Conservation (phyloP, 345 rosid genomes). For the Linum trigynum region DNA sequence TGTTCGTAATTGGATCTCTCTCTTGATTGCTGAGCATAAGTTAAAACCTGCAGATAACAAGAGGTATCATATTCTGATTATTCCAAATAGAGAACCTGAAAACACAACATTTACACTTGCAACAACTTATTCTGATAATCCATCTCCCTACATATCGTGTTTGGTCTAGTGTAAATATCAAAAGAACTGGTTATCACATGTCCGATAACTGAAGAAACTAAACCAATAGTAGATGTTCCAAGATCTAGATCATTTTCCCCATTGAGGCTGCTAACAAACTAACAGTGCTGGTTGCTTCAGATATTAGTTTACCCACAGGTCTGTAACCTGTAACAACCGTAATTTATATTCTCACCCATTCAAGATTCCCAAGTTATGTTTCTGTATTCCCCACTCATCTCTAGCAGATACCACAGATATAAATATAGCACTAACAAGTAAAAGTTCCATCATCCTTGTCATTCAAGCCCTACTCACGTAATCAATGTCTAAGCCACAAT, state of each 20-base stretch:
- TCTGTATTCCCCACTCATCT: neutral
- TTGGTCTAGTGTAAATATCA: no score
- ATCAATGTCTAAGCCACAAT: neutral
- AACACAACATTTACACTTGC: neutral
- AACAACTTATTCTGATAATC: no score
- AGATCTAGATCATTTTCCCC: neutral
- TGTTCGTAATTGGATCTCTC: conserved; percentile 74
- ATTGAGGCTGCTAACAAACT: no score
- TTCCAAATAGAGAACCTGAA: neutral
- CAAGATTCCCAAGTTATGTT: neutral
- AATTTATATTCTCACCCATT: neutral
- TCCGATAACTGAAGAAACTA: neutral
- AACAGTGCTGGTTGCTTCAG: no score
- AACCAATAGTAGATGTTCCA: neutral
- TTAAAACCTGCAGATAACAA: conserved; percentile 36
- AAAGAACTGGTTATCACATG: no score
- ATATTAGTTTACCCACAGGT: neutral
- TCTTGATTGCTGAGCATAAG: conserved; percentile 74
- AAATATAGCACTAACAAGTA: neutral
- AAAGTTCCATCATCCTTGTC: neutral
- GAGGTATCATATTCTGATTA: neutral
- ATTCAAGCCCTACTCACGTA: neutral
- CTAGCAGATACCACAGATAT: neutral
- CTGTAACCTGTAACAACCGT: neutral
- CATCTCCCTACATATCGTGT: no score